phyloP scores from a whole-genome alignment of 2,329 filamentous ascomycete species.

The Endocalyx cinctus region DNA sequence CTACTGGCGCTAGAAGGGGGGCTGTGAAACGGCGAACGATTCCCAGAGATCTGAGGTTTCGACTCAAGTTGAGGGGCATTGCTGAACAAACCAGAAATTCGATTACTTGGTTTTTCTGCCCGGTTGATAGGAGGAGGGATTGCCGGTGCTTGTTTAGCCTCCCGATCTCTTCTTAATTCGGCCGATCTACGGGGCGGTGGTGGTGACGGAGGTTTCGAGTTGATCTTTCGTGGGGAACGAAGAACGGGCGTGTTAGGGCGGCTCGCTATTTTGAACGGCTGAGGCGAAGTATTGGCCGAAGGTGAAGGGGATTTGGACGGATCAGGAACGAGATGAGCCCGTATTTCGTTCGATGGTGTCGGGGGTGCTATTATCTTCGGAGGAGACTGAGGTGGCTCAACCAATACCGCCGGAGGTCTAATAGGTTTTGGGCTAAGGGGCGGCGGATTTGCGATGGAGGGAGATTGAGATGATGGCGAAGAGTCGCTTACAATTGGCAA shows the following conservation, averaged over 20 bases:
- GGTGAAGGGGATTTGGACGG: conserved; percentile 35
- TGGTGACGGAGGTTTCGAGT: conserved; percentile 55
- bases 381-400: conserved; percentile 68
- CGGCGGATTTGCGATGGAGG: conserved; percentile 36
- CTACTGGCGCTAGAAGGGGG: conserved; percentile 71
- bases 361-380: conserved; percentile 42
- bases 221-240: conserved; percentile 42
- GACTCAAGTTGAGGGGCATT: conserved; percentile 28
- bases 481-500: conserved; percentile 15
- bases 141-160: conserved; percentile 34
- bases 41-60: conserved; percentile 34
- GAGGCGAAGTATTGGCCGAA: conserved; percentile 35
- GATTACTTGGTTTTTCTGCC: conserved; percentile 69
- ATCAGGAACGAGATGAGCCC: conserved; percentile 44
- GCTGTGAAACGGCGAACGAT: conserved; percentile 78
- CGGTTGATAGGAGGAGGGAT: conserved; percentile 74
- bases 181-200: conserved; percentile 60
- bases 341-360: conserved; percentile 33
- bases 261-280: conserved; percentile 50
- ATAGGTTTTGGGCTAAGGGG: conserved; percentile 40
- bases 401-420: conserved; percentile 59
- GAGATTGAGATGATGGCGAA: conserved; percentile 35
- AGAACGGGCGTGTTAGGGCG: conserved; percentile 49
- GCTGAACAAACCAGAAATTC: conserved; percentile 34
- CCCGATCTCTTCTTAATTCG: conserved; percentile 49